Evolutionary conservation across 352 stramenopile species (phyloP), one percentile per base, ranked within the genome.

Genomic region (Phytophthora pluvialis): DNA sequence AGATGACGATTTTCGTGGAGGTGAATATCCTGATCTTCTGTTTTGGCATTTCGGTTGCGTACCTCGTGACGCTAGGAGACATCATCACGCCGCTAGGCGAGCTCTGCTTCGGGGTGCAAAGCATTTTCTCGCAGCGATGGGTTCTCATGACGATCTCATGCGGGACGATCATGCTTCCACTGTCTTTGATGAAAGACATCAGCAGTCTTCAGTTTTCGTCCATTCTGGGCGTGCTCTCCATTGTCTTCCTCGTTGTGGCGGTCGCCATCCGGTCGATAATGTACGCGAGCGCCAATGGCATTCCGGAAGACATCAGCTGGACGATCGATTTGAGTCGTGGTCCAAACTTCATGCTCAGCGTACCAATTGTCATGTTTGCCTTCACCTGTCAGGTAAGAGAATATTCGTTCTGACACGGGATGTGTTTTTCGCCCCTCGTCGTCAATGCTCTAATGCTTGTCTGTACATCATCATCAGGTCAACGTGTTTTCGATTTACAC

Each of bases 401-500:
- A 13, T 11, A 18, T 26, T 40, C 26, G 21, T 21, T 21, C 21
- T 21, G 7, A 15, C 32, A 7, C 11, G 18, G n/a, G 3, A n/a
- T 44, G 28, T 47, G 16, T n/a, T 13, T 35, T 38, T 13, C 15
- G n/a, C 57, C 16, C 3, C 33, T 51, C 32, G 16, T 29, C 45
- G 15, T 28, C 50, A 39, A 29, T 28, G 46, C 29, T 60, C 21
- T 63, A 63, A 68, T 50, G 25, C 11, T 44, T 40, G 21, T 47
- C 1, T 35, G 51, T 4, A n/a, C 48, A 9, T 38, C 28, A 0
- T 21, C 39, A 32, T 8, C 39, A 90, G 78, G 84, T 93, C 9
- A 95, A 95, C 45, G 86, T 95, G 13, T 95, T 95, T 46, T 95
- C 86, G 15, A 95, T 95, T 68, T 95, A 93, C 62, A 95, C 86